Conservation (phyloP, 768 basidiomycete genomes). For the Macrolepiota dolichaula region DNA sequence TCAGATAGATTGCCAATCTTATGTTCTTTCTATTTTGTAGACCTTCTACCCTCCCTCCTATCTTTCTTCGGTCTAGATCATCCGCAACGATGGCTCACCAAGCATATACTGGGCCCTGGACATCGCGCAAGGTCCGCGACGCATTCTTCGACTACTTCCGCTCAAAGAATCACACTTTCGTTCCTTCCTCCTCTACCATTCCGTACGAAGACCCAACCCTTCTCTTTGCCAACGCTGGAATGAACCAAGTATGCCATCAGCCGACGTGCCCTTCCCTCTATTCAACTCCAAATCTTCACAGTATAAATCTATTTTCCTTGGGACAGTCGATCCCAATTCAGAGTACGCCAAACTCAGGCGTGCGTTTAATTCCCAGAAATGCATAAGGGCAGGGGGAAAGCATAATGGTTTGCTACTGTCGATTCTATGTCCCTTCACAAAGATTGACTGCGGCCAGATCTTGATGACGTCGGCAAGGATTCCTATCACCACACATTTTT, state of each 20-base stretch:
- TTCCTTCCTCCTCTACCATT: slow-evolving; percentile 88
- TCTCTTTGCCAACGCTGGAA: slow-evolving; percentile 97
- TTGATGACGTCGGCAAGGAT: slow-evolving; percentile 98
- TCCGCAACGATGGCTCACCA: slow-evolving; percentile 33
- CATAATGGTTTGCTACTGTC: slow-evolving; percentile 71
- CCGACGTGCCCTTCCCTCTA: not conserved
- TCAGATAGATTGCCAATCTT: slow-evolving; percentile 13
- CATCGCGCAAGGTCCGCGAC: slow-evolving; percentile 79
- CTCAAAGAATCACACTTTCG: slow-evolving; percentile 77
- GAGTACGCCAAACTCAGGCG: slow-evolving; percentile 88
- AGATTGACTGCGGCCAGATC: slow-evolving; percentile 47
- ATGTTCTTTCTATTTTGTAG: slow-evolving; percentile 6
- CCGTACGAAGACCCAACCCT: slow-evolving; percentile 98
- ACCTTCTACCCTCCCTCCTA: not conserved
- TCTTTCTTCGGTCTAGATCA: slow-evolving; percentile 18
- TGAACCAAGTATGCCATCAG: slow-evolving; percentile 70
- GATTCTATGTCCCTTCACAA: not conserved
- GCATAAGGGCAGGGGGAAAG: slow-evolving; percentile 97
- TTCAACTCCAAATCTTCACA: slow-evolving; percentile 28
- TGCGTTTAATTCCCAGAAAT: slow-evolving; percentile 96
- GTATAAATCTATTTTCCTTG: slow-evolving; percentile 98
- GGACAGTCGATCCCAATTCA: slow-evolving; percentile 93
- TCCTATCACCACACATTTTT: slow-evolving; percentile 98
- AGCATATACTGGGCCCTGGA: slow-evolving; percentile 54
- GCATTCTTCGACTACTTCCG: slow-evolving; percentile 91